A percentile compares a stretch with the other conserved stretches of the same genome.
phyloP scores from a whole-genome alignment of 768 basidiomycete species.

The Sporobolomyces roseus region DNA sequence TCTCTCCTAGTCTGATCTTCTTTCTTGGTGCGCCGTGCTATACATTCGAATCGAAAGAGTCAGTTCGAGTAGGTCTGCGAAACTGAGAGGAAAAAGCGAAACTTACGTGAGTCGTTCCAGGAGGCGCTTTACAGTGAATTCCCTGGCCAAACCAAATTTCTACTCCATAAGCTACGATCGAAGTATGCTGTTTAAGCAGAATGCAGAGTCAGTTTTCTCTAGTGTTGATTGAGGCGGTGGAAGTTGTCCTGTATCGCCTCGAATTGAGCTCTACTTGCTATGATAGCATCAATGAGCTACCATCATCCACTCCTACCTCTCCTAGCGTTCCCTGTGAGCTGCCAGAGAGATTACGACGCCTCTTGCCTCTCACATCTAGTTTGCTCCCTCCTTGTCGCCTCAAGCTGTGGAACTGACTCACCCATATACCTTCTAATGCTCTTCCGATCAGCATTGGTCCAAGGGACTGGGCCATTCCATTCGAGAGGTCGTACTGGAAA shows the following conservation, averaged over 20 bases:
- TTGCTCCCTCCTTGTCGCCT: not conserved
- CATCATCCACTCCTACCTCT: too few species aligned
- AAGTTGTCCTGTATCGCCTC: too few species aligned
- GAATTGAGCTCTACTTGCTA: too few species aligned
- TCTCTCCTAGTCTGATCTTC: conserved; percentile 70
- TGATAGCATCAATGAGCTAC: too few species aligned
- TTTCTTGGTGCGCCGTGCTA: conserved; percentile 73
- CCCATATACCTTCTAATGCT: conserved; percentile 94
- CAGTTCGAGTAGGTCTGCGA: not conserved
- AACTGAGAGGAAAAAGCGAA: not conserved
- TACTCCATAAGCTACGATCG: conserved; percentile 76
- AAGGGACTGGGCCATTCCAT: conserved; percentile 72
- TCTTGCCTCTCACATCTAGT: not conserved
- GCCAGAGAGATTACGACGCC: conserved; percentile 11
- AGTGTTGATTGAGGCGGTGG: too few species aligned
- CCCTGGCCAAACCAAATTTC: conserved; percentile 91
- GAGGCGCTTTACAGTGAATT: conserved; percentile 60
- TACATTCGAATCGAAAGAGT: not conserved
- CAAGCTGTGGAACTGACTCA: conserved; percentile 40
- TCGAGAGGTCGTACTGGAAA: conserved; percentile 89
- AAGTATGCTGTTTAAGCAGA: conserved; percentile 65
- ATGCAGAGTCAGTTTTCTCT: too few species aligned
- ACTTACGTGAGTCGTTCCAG: conserved; percentile 78
- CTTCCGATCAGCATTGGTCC: conserved; percentile 75
- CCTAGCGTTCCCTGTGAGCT: too few species aligned